Percentiles rank a stretch among this genome's conserved stretches.
phyloP scores from a whole-genome alignment of 2,329 filamentous ascomycete species.

The Neodidymelliopsis sp. region DNA sequence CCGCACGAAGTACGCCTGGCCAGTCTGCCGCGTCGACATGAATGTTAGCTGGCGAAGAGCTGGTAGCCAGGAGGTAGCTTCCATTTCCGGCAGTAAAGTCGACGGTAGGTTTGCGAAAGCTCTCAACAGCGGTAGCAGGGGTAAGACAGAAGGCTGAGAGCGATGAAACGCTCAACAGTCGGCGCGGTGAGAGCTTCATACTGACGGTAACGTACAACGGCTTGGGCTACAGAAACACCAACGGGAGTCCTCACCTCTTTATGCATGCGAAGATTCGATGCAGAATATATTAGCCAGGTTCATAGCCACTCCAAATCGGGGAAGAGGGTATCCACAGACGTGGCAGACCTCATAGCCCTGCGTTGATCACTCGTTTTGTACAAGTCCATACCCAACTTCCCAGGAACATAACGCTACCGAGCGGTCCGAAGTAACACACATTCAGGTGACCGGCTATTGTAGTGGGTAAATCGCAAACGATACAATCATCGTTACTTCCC shows the following conservation, averaged over 20 bases:
- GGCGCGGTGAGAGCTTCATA: conserved; percentile 43
- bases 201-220: conserved; percentile 7
- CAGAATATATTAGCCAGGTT: conserved; percentile 16
- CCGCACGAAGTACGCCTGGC: conserved; percentile 73
- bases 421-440: conserved; percentile 12
- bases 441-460: conserved; percentile 15
- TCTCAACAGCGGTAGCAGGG: conserved; percentile 39
- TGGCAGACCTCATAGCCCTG: conserved; percentile 9
- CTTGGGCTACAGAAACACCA: conserved; percentile 5
- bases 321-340: conserved; percentile 2
- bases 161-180: conserved; percentile 35
- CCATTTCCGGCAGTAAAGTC: conserved; percentile 54
- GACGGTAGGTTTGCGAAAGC: conserved; percentile 60
- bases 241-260: conserved; percentile 4
- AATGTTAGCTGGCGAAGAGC: conserved; percentile 39
- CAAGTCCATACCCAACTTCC: conserved; percentile 3
- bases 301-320: no score
- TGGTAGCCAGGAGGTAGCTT: conserved; percentile 40
- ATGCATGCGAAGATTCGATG: conserved; percentile 11
- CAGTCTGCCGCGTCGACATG: conserved; percentile 60
- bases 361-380: conserved; percentile 7
- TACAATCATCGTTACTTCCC: conserved; percentile 13
- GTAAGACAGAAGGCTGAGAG: conserved; percentile 30
- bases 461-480: conserved; percentile 13
- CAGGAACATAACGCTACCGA: conserved; percentile 6